These are phyloP conservation scores for Salix arbutifolia DNA, from an alignment of 345 rosid species.

Conservation along the genomic window DNA sequence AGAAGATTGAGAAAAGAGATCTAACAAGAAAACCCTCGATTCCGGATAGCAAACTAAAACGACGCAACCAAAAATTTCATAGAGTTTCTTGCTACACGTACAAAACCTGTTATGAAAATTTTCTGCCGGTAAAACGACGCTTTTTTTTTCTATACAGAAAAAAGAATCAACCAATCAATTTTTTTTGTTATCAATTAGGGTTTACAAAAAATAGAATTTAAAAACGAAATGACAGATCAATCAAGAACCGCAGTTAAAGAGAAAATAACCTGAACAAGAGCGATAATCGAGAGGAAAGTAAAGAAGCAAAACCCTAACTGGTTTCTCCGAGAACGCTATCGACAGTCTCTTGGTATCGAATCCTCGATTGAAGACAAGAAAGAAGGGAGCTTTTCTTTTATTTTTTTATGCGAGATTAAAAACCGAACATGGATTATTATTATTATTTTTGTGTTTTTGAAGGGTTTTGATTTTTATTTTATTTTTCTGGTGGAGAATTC, in stretches of 20 bases:
- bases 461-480: neutral
- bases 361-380: neutral
- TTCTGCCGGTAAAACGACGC: neutral
- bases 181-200: conserved; percentile 12
- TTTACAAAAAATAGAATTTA: conserved; percentile 9
- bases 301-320: conserved; percentile 7
- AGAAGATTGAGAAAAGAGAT: conserved; percentile 6
- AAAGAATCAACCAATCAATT: conserved; percentile 12
- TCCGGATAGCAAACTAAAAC: conserved; percentile 35
- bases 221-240: neutral
- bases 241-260: neutral
- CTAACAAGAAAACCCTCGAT: conserved; percentile 32
- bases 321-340: conserved; percentile 4
- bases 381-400: neutral
- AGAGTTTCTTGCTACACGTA: conserved; percentile 20
- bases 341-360: conserved; percentile 18
- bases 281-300: neutral
- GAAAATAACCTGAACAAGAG: neutral
- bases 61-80: conserved; percentile 33
- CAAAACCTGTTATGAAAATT: neutral
- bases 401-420: neutral
- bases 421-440: neutral
- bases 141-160: neutral
- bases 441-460: neutral
- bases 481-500: conserved; percentile 7